Conservation (phyloP, 2,329 filamentous ascomycete species). For the Didymella arachidicola region DNA sequence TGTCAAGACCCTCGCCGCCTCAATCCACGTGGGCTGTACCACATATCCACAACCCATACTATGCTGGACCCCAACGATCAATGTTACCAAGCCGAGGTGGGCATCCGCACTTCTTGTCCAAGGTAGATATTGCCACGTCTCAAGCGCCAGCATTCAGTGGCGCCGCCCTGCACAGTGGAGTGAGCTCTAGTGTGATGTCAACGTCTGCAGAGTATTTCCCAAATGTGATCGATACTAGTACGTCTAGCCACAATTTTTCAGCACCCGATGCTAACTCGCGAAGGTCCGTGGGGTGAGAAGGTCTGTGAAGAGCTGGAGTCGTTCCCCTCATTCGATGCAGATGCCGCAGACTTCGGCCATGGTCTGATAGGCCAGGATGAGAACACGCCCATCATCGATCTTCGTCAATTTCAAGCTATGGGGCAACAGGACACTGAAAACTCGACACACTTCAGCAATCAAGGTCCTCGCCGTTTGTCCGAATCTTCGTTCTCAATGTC, state of each 20-base stretch:
- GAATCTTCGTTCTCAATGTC: conserved; percentile 79
- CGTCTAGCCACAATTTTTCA: conserved; percentile 11
- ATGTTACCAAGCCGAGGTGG: conserved; percentile 36
- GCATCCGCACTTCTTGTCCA: conserved; percentile 34
- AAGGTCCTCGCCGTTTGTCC: conserved; percentile 70
- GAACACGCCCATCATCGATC: conserved; percentile 52
- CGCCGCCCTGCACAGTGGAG: conserved; percentile 30
- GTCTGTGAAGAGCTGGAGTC: conserved; percentile 49
- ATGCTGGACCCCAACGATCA: conserved; percentile 36
- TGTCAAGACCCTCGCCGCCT: conserved; percentile 44
- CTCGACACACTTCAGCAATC: conserved; percentile 49
- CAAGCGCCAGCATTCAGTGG: conserved; percentile 37
- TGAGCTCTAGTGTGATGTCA: conserved; percentile 11
- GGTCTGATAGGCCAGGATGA: conserved; percentile 51
- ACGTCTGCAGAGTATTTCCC: conserved; percentile 46
- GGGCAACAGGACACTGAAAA: conserved; percentile 44
- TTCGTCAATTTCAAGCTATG: conserved; percentile 48
- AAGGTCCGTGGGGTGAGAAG: conserved; percentile 52
- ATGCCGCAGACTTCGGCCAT: conserved; percentile 49
- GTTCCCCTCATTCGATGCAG: conserved; percentile 51
- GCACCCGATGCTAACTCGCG: conserved; percentile 28
- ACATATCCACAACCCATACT: conserved; percentile 45
- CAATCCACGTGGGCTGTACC: conserved; percentile 47
- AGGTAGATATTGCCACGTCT: conserved; percentile 32
- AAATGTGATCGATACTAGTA: conserved; percentile 51